Evolutionary conservation across 345 rosid species (phyloP), one percentile per base, ranked within the genome.

Genomic region (Noccaea caerulescens): DNA sequence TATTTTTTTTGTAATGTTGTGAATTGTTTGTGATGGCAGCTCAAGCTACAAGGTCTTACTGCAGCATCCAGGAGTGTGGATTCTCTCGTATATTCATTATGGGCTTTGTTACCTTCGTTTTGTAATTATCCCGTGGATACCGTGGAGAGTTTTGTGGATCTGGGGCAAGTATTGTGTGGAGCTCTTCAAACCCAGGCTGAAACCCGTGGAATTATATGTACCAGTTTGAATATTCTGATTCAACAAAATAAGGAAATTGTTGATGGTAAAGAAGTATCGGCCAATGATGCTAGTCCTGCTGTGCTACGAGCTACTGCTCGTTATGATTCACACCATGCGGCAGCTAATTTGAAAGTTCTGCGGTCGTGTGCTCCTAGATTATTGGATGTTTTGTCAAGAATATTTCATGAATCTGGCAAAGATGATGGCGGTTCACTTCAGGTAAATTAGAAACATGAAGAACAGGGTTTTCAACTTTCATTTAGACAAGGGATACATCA

Each of bases 31-130:
- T 55, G 79, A 71, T 79, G 76, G 58, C 90, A 89, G 99, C 86
- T 91, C 62, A 86, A 89, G 81, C 69, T 70, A 33, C 90, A 88
- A 80, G 99, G 93, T 63, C 80, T 76, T 11, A 60, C 87, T 66
- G 58, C 61, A 59, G 78, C 95, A 43, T 86, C 93, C 53, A 84
- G 90, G 77, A 80, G 83, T 77, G 82, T 81, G 9, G 90, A 89
- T 69, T 85, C 92, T 57, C 86, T 91, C 47, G 79, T 81, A 50
- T 86, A 89, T 82, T 86, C 95, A 33, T 57, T 94, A 59, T 91
- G 99, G 95, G 89, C 98, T 39, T 82, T 94, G 78, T 73, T 94
- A 63, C 98, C 99, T 58, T 89, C 97, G 10, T 94, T 91, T 84
- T 89, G 96, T 84, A 89, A 88, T 58, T 89, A 88, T 77, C 87